phyloP scores from a whole-genome alignment of 2,329 filamentous ascomycete species.

The Colletotrichum paranaense region DNA sequence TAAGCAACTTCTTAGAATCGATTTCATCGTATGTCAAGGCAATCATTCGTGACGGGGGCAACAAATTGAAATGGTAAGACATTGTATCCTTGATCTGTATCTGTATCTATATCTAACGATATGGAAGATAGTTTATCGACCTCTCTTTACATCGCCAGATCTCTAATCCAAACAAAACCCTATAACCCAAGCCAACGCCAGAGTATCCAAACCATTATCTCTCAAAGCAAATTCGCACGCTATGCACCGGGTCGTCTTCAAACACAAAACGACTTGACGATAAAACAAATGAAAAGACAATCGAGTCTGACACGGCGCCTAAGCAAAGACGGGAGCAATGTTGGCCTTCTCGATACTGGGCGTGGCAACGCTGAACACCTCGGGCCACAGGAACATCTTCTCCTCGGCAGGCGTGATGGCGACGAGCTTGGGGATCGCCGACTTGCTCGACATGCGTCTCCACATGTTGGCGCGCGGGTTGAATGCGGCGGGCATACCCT shows the following conservation, averaged over 20 bases:
- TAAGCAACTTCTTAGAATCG: background rate
- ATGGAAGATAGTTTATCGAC: background rate
- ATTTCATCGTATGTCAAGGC: background rate
- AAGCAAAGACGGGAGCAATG: constrained; percentile 23
- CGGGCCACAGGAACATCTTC: constrained; percentile 72
- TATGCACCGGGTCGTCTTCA: constrained; percentile 17
- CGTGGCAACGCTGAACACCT: constrained; percentile 61
- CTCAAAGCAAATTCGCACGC: constrained; percentile 7
- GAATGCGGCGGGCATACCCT: constrained; percentile 69
- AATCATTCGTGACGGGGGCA: background rate
- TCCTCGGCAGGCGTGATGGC: constrained; percentile 63
- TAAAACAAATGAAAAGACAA: background rate
- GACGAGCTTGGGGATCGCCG: constrained; percentile 54
- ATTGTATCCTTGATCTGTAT: background rate
- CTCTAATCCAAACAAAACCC: background rate
- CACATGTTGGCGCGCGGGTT: constrained; percentile 78
- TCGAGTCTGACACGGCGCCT: background rate
- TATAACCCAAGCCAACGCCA: background rate
- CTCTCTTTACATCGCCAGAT: background rate
- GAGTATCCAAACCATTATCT: background rate
- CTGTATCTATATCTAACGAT: background rate
- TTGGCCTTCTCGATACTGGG: constrained; percentile 38
- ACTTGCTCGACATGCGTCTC: constrained; percentile 70
- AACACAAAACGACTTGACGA: background rate
- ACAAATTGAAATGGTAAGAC: background rate